These are phyloP conservation scores for Panus rudis DNA, from an alignment of 768 basidiomycete genomes.

Conservation along the genomic window DNA sequence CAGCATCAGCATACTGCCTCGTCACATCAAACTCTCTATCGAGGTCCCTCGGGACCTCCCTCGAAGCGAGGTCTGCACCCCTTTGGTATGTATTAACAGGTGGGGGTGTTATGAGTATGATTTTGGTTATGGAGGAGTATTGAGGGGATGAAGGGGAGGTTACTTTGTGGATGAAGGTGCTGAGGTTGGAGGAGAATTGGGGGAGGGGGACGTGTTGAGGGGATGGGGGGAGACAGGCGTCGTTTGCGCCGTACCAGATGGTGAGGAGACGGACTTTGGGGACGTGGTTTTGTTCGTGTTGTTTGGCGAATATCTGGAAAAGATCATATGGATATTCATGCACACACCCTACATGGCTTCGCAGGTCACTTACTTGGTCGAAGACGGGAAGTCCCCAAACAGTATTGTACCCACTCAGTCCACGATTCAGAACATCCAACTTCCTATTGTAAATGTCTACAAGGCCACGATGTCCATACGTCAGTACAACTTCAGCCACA, in stretches of 20 bases:
- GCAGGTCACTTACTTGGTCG: conserved; percentile 49
- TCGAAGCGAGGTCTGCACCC: conserved; percentile 39
- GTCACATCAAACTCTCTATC: conserved; percentile 63
- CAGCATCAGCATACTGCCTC: conserved; percentile 63
- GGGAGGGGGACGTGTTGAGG: conserved; percentile 72
- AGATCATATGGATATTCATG: background rate
- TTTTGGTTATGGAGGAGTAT: conserved; percentile 64
- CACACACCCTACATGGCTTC: background rate
- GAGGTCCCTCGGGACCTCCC: conserved; percentile 42
- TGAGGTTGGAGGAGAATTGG: conserved; percentile 58
- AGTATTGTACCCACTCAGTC: conserved; percentile 79
- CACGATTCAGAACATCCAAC: conserved; percentile 83
- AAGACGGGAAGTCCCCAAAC: conserved; percentile 80
- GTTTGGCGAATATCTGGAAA: conserved; percentile 51
- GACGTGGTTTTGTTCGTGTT: conserved; percentile 35
- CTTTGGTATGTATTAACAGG: conserved; percentile 68
- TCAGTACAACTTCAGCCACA: background rate
- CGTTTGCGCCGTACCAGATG: conserved; percentile 91
- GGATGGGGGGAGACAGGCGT: conserved; percentile 59
- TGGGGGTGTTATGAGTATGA: conserved; percentile 81
- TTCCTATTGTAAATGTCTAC: conserved; percentile 73
- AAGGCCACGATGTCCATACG: background rate
- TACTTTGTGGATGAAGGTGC: conserved; percentile 53
- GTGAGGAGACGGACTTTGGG: conserved; percentile 67
- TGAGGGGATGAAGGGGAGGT: conserved; percentile 52